Base-by-base conservation (phyloP, 306 rosid species). In the Fagus crenata region DNA sequence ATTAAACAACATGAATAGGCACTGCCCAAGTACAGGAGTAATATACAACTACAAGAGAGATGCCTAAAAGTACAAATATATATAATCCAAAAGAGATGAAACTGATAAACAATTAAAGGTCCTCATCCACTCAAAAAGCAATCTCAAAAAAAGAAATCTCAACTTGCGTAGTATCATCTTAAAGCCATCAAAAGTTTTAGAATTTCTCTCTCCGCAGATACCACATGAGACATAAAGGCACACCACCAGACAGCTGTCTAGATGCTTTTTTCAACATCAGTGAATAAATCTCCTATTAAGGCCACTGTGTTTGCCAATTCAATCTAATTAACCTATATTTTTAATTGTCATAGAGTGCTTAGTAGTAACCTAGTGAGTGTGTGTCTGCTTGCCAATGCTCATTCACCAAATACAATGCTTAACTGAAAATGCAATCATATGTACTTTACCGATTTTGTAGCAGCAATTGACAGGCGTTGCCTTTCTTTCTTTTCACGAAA, bases 401-500 rank as follows among this genome's bases (percentile, higher is more conserved):
- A 17, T 65, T 46, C 55, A 40, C 43, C 55, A 69, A 68, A 69
- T 5, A 41, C 39, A 35, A 74, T 78, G 53, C 75, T n/a, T n/a
- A 36, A 43, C 51, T 43, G 73, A 71, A 71, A 77, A 28, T 64
- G 79, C 36, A 65, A 61, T 65, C 53, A 39, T 42, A 15, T 32
- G 73, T 11, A 51, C 56, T 67, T 81, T 84, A 87, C 91, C 89
- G 78, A 69, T 83, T 72, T 85, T 9, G 75, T 73, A 46, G 82
- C 71, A 70, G 85, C 84, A 78, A 86, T 70, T 53, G 79, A 76
- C n/a, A 85, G 78, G 54, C 77, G 77, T 74, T 85, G 86, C 82
- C 87, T 81, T 65, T 81, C 86, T 76, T 72, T 83, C 83, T 87
- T 87, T 74, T 78, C 71, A 40, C 83, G 84, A 65, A 60, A 78